Evolutionary conservation across 371 early-diverging fungal species (phyloP).

Genomic region (Mucor velutinosus): DNA sequence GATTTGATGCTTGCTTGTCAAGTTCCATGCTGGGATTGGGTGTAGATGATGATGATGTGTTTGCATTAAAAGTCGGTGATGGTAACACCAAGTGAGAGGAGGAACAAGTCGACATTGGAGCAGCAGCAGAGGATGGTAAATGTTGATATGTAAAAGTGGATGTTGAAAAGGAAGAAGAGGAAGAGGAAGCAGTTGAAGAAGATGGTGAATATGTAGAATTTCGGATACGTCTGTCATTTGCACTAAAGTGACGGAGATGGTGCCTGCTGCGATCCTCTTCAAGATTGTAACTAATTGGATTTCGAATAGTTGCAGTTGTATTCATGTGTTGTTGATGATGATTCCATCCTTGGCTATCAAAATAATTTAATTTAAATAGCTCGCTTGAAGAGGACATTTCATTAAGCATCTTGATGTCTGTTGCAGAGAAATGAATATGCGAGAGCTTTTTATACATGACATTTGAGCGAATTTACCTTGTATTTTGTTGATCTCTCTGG

Average conservation of each 20-base stretch:
- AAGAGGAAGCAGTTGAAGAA: background rate
- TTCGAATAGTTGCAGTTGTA: background rate
- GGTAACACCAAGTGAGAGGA: background rate
- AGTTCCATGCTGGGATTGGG: background rate
- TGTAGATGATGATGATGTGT: background rate
- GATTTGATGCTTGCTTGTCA: slow-evolving; percentile 4
- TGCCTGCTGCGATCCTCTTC: background rate
- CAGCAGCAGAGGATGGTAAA: background rate
- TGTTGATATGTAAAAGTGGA: background rate
- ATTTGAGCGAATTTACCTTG: background rate
- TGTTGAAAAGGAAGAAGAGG: background rate
- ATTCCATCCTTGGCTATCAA: slow-evolving; percentile 11
- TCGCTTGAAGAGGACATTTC: slow-evolving; percentile 3
- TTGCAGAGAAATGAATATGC: background rate
- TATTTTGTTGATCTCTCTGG: background rate
- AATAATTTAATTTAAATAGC: slow-evolving; percentile 11
- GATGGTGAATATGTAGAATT: slow-evolving; percentile 8
- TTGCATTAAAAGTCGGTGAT: background rate
- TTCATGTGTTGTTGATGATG: background rate
- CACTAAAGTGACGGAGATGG: slow-evolving; percentile 26
- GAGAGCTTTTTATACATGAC: background rate
- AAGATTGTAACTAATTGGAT: slow-evolving; percentile 3
- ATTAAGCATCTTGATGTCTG: background rate
- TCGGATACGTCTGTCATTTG: slow-evolving; percentile 20
- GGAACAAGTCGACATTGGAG: background rate